A percentile compares a stretch with the other conserved stretches of the same genome.
These are phyloP conservation scores for Ajuga chamaepitys DNA, from an alignment of 257 asterid genomes.

Conservation along the genomic window DNA sequence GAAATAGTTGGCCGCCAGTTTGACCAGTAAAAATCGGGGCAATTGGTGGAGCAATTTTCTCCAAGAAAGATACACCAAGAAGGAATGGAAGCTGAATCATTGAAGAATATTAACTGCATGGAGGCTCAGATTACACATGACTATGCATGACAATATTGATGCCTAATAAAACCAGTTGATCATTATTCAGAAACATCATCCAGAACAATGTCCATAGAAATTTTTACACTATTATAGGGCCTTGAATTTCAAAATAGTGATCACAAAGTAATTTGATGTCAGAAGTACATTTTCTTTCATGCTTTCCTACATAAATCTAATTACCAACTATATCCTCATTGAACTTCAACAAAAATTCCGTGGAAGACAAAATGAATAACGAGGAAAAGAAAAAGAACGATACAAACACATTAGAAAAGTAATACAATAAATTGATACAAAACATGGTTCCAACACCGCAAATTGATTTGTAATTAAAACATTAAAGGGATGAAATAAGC, in stretches of 20 bases:
- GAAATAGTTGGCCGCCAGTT: slow-evolving; percentile 73
- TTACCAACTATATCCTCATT: background rate
- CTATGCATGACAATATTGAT: background rate
- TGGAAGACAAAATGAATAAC: background rate
- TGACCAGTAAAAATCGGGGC: slow-evolving; percentile 69
- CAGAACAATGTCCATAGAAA: background rate
- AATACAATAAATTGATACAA: background rate
- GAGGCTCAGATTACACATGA: slow-evolving; percentile 38
- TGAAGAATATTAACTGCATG: slow-evolving; percentile 42
- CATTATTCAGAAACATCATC: background rate
- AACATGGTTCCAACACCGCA: background rate
- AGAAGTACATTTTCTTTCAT: background rate
- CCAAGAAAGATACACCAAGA: slow-evolving; percentile 68
- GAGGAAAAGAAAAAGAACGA: background rate
- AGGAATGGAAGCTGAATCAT: slow-evolving; percentile 85
- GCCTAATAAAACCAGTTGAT: background rate
- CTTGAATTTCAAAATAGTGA: background rate
- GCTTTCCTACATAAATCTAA: background rate
- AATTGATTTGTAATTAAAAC: background rate
- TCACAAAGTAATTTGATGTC: background rate
- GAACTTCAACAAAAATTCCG: background rate
- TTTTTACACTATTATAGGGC: background rate
- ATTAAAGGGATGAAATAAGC: background rate
- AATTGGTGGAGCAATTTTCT: slow-evolving; percentile 85
- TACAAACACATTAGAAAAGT: background rate